A percentile compares a stretch with the other conserved stretches of the same genome.
These are phyloP conservation scores for Barbarea vulgaris DNA, from an alignment of 345 rosid genomes.

Conservation along the genomic window DNA sequence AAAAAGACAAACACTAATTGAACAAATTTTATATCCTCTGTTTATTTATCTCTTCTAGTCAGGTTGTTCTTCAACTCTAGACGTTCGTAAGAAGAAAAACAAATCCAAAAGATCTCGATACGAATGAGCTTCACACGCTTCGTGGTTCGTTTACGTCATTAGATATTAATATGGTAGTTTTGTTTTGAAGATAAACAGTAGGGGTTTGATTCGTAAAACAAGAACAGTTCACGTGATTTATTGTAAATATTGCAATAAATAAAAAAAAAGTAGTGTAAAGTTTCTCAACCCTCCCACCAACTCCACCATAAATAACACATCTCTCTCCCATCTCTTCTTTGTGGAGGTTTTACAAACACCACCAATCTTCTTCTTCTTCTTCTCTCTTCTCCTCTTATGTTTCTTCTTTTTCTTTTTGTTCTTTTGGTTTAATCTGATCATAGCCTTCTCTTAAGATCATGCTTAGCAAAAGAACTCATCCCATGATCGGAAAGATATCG, in stretches of 20 bases:
- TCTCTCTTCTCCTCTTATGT: slow-evolving; percentile 21
- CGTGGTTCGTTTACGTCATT: slow-evolving; percentile 26
- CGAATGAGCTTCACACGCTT: slow-evolving; percentile 30
- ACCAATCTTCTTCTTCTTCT: slow-evolving; percentile 20
- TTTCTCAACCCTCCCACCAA: slow-evolving; percentile 43
- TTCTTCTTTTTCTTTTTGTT: not conserved
- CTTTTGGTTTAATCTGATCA: not conserved
- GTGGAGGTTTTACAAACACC: slow-evolving; percentile 40
- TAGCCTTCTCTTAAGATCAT: slow-evolving; percentile 32
- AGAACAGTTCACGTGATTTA: slow-evolving; percentile 5
- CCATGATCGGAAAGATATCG: slow-evolving; percentile 69
- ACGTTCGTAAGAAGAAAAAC: not conserved
- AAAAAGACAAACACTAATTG: not conserved
- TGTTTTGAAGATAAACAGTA: slow-evolving; percentile 9
- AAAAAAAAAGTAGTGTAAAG: slow-evolving; percentile 22
- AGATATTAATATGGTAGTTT: slow-evolving; percentile 2
- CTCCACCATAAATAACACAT: slow-evolving; percentile 53
- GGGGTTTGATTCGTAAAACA: slow-evolving; percentile 23
- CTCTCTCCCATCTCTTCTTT: slow-evolving; percentile 34
- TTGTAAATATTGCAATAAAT: slow-evolving; percentile 27
- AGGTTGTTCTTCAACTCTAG: not conserved
- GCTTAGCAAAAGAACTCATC: slow-evolving; percentile 69
- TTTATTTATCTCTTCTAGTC: not conserved
- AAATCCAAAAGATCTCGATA: slow-evolving; percentile 16
- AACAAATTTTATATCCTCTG: not conserved